These are phyloP conservation scores for Lithospermum erythrorhizon DNA, from an alignment of 257 asterid species.

Conservation along the genomic window DNA sequence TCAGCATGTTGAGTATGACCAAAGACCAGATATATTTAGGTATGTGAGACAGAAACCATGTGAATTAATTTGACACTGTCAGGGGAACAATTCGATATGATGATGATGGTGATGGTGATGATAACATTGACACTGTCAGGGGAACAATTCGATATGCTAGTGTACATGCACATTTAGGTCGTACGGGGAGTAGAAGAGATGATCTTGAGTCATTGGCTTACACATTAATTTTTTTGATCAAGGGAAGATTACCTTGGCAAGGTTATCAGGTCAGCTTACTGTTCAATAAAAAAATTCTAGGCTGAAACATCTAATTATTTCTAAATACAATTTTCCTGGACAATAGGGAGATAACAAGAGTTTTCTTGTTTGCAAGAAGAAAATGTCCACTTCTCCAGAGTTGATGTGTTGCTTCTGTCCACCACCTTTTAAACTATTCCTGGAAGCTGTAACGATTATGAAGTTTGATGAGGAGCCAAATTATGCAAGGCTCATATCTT, in stretches of 20 bases:
- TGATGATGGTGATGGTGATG: too few species aligned
- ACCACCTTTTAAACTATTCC: background rate
- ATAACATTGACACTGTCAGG: background rate
- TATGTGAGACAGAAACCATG: background rate
- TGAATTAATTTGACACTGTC: background rate
- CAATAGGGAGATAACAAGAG: constrained; percentile 1
- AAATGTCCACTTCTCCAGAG: constrained; percentile 1
- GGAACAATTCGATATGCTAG: constrained; percentile 1
- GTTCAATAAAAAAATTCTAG: background rate
- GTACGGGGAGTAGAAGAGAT: background rate
- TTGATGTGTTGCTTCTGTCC: background rate
- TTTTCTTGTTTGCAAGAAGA: constrained; percentile 1
- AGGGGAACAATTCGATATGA: background rate
- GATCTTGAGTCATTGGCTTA: background rate
- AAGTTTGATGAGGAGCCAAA: background rate
- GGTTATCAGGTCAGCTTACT: background rate
- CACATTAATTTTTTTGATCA: background rate
- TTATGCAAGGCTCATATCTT: background rate
- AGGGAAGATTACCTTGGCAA: constrained; percentile 2
- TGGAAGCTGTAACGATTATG: background rate
- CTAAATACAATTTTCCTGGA: background rate
- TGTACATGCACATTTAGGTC: constrained; percentile 2
- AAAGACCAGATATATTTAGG: constrained; percentile 2
- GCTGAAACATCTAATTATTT: background rate
- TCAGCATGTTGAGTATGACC: background rate